phyloP scores from a whole-genome alignment of 2,329 filamentous ascomycete species.

The Samsoniella hepiali region DNA sequence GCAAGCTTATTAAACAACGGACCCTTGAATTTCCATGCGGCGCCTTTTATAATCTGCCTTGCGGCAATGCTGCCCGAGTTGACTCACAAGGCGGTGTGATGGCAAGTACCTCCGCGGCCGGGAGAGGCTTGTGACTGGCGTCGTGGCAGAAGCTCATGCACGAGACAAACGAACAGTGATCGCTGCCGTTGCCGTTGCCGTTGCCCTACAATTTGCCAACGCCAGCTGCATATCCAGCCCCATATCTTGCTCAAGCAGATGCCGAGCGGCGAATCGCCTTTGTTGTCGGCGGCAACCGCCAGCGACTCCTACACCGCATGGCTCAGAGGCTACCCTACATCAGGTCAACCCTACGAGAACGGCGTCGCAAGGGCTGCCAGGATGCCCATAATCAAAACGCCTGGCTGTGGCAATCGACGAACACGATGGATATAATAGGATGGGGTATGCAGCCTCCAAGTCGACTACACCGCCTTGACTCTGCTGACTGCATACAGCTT shows the following conservation, averaged over 20 bases:
- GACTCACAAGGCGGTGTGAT: neutral
- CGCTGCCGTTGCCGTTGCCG: constrained; percentile 27
- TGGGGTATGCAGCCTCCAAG: constrained; percentile 14
- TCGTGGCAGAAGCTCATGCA: constrained; percentile 47
- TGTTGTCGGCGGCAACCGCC: constrained; percentile 7
- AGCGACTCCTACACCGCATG: neutral
- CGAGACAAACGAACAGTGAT: constrained; percentile 35
- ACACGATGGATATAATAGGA: constrained; percentile 25
- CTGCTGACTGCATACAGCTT: constrained; percentile 38
- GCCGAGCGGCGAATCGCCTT: neutral
- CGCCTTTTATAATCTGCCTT: neutral
- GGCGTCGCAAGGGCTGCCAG: constrained; percentile 12
- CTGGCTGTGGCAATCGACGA: constrained; percentile 25
- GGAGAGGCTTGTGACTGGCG: constrained; percentile 41
- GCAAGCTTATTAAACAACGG: no score
- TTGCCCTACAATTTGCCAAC: constrained; percentile 33
- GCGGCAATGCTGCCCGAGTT: neutral
- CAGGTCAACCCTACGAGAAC: neutral
- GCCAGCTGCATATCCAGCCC: constrained; percentile 43
- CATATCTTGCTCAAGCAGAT: constrained; percentile 24
- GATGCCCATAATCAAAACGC: constrained; percentile 12
- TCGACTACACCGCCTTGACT: constrained; percentile 37
- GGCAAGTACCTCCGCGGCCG: constrained; percentile 20
- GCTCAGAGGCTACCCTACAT: neutral
- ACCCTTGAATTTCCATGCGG: no score